Conservation (phyloP, 169 alveolate species). For the Plasmodium sp. region DNA sequence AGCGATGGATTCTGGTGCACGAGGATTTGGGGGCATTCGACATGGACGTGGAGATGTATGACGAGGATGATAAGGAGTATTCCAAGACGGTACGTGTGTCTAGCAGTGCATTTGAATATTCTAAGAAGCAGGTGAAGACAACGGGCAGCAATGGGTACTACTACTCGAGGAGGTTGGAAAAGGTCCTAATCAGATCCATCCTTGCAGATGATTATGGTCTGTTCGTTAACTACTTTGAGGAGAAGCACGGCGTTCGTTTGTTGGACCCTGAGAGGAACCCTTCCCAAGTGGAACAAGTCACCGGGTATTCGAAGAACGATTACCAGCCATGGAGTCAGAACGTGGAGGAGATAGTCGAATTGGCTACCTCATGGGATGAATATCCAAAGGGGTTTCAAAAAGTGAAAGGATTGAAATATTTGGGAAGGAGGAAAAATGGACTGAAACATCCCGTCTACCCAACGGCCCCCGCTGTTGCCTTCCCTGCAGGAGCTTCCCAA, state of each 20-base stretch:
- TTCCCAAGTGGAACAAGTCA: constrained; percentile 11
- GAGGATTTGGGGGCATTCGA: constrained; percentile 78
- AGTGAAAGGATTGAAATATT: constrained; percentile 80
- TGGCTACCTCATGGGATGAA: constrained; percentile 87
- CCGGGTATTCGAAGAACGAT: constrained; percentile 77
- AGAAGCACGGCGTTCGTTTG: constrained; percentile 80
- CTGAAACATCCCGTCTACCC: constrained; percentile 84
- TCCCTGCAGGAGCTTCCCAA: constrained; percentile 81
- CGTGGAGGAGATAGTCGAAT: constrained; percentile 84
- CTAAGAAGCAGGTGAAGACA: constrained; percentile 75
- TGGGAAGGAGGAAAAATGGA: constrained; percentile 82
- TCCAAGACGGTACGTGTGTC: constrained; percentile 81
- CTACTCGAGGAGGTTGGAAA: constrained; percentile 82
- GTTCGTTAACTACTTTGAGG: constrained; percentile 65
- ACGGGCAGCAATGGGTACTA: constrained; percentile 77
- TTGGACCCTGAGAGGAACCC: constrained; percentile 77
- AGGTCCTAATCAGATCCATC: constrained; percentile 81
- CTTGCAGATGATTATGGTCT: constrained; percentile 69
- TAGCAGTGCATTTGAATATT: constrained; percentile 78
- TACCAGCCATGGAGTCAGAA: constrained; percentile 85
- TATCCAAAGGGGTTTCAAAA: constrained; percentile 86
- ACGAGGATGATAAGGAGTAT: constrained; percentile 49
- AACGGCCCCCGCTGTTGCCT: constrained; percentile 88
- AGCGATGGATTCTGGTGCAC: constrained; percentile 77
- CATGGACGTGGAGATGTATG: constrained; percentile 30